A percentile compares a stretch with the other conserved stretches of the same genome.
These are phyloP conservation scores for Carex kokanica DNA, from an alignment of 176 grass and related monocot species.

Conservation along the genomic window DNA sequence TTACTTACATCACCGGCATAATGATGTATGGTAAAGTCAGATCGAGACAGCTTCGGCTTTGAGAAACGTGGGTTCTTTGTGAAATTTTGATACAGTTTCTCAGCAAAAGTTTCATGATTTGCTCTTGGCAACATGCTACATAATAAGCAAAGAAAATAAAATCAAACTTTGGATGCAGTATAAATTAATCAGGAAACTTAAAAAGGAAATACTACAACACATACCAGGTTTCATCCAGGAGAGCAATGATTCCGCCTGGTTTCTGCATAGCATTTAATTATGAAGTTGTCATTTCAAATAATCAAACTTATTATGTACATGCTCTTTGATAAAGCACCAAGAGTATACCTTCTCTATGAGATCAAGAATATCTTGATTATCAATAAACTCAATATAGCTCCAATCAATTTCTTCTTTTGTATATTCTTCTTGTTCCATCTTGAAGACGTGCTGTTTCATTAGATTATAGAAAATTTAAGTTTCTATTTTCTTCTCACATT, in stretches of 20 bases:
- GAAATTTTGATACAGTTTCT: conserved; percentile 94
- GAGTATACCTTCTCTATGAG: conserved; percentile 93
- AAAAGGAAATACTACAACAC: conserved; percentile 23
- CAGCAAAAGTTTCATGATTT: conserved; percentile 87
- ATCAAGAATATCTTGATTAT: conserved; percentile 96
- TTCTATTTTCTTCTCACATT: neutral
- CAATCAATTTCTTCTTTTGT: conserved; percentile 97
- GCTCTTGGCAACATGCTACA: conserved; percentile 95
- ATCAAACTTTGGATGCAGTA: conserved; percentile 22
- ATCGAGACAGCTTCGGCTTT: conserved; percentile 89
- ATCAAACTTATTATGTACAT: conserved; percentile 3
- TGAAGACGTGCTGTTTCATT: conserved; percentile 88
- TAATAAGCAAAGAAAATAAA: conserved; percentile 30
- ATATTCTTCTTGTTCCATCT: conserved; percentile 99
- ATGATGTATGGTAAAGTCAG: conserved; percentile 90
- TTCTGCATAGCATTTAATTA: conserved; percentile 50
- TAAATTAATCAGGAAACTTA: conserved; percentile 4
- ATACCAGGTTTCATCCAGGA: conserved; percentile 98
- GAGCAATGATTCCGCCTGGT: conserved; percentile 94
- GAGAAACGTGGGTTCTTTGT: conserved; percentile 70
- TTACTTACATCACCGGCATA: conserved; percentile 94
- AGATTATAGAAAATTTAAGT: conserved; percentile 18
- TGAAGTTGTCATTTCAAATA: neutral
- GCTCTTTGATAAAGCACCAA: conserved; percentile 18
- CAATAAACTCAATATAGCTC: conserved; percentile 98